phyloP scores from a whole-genome alignment of 2,329 filamentous ascomycete species.

The Fusarium sp. region DNA sequence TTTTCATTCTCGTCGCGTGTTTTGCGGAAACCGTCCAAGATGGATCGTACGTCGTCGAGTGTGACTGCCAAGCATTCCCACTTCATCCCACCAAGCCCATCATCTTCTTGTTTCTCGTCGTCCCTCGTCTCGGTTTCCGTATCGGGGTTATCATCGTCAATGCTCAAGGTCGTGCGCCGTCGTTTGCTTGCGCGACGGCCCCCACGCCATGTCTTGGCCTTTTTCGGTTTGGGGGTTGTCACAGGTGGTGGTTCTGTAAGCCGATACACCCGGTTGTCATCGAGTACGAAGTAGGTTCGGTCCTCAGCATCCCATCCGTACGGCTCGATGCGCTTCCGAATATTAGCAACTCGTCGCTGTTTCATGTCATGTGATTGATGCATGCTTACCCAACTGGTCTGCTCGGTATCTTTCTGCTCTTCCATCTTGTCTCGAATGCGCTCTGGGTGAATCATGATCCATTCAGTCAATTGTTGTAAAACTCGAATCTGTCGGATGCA shows the following conservation, averaged over 20 bases:
- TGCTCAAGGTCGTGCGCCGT: constrained; percentile 65
- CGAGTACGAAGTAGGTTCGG: constrained; percentile 88
- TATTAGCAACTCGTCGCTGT: constrained; percentile 26
- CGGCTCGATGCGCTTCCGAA: constrained; percentile 76
- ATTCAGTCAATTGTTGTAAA: constrained; percentile 88
- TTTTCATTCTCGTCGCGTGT: constrained; percentile 89
- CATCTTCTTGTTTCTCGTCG: constrained; percentile 56
- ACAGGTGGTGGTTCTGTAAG: constrained; percentile 78
- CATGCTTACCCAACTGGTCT: constrained; percentile 82
- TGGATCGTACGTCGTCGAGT: constrained; percentile 78
- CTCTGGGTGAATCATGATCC: constrained; percentile 89
- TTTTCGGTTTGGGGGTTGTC: constrained; percentile 76
- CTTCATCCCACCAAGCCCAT: constrained; percentile 79
- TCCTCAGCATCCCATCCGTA: constrained; percentile 91
- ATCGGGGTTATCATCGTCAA: constrained; percentile 48
- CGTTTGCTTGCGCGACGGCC: constrained; percentile 78
- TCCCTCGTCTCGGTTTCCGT: constrained; percentile 53
- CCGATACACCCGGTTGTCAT: constrained; percentile 94
- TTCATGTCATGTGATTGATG: constrained; percentile 45
- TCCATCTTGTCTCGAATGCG: constrained; percentile 88
- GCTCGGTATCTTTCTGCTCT: constrained; percentile 83
- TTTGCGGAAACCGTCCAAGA: constrained; percentile 78
- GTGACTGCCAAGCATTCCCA: constrained; percentile 95
- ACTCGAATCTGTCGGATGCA: constrained; percentile 69
- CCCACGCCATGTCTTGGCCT: constrained; percentile 62